These are phyloP conservation scores for Buddleja alternifolia DNA, from an alignment of 257 asterid genomes.

Conservation along the genomic window DNA sequence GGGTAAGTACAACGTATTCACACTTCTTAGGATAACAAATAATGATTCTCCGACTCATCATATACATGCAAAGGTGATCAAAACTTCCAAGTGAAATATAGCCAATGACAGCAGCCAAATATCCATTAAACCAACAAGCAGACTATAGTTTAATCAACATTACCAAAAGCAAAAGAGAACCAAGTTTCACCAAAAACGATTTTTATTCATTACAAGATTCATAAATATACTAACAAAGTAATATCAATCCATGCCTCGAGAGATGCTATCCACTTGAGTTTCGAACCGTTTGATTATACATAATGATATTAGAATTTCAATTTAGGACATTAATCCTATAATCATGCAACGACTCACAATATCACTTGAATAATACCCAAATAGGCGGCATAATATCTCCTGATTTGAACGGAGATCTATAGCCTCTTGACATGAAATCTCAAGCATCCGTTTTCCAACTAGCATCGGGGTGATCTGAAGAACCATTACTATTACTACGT, in stretches of 20 bases:
- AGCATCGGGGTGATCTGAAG: slow-evolving; percentile 29
- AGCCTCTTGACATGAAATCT: not conserved
- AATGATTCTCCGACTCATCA: not conserved
- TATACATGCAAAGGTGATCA: too few species aligned
- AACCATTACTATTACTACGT: slow-evolving; percentile 22
- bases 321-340: too few species aligned
- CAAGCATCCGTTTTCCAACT: slow-evolving; percentile 33
- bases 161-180: slow-evolving; percentile 16
- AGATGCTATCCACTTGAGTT: too few species aligned
- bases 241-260: not conserved
- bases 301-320: too few species aligned
- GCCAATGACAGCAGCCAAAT: not conserved
- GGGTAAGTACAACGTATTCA: too few species aligned
- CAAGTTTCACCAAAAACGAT: slow-evolving; percentile 26
- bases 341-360: too few species aligned
- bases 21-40: not conserved
- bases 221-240: slow-evolving; percentile 11
- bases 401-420: not conserved
- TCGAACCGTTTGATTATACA: too few species aligned
- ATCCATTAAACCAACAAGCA: not conserved
- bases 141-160: slow-evolving; percentile 8
- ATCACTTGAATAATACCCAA: too few species aligned
- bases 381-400: too few species aligned
- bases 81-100: not conserved
- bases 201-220: slow-evolving; percentile 27